Conservation (phyloP, 345 rosid genomes). For the Trapa bicornis region DNA sequence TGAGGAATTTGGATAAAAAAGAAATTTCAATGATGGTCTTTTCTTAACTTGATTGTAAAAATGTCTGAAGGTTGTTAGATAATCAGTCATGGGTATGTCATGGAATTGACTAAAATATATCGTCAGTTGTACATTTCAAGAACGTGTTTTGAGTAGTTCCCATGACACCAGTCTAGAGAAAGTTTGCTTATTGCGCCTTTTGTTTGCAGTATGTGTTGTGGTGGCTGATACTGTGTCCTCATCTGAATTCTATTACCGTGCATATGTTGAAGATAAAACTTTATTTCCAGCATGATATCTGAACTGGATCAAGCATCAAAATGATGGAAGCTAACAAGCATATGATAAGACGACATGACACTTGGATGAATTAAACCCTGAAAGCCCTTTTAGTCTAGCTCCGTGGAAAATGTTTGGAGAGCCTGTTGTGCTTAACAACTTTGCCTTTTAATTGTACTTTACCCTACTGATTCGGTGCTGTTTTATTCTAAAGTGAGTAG, state of each 20-base stretch:
- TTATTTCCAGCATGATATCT: neutral
- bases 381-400: neutral
- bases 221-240: neutral
- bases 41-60: neutral
- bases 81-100: neutral
- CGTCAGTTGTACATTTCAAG: neutral
- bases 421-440: neutral
- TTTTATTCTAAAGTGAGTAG: constrained; percentile 17
- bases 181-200: neutral
- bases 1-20: neutral
- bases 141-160: neutral
- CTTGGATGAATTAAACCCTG: neutral
- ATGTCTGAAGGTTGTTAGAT: neutral
- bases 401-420: neutral
- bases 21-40: neutral
- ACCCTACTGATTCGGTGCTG: neutral
- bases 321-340: neutral
- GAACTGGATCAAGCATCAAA: neutral
- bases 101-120: neutral
- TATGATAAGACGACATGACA: too few species aligned
- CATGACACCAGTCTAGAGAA: neutral
- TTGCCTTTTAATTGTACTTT: neutral
- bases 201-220: neutral
- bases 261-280: neutral
- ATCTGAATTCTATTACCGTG: neutral